These are phyloP conservation scores for Leccinellum luteum DNA, from an alignment of 768 basidiomycete species.

Conservation along the genomic window DNA sequence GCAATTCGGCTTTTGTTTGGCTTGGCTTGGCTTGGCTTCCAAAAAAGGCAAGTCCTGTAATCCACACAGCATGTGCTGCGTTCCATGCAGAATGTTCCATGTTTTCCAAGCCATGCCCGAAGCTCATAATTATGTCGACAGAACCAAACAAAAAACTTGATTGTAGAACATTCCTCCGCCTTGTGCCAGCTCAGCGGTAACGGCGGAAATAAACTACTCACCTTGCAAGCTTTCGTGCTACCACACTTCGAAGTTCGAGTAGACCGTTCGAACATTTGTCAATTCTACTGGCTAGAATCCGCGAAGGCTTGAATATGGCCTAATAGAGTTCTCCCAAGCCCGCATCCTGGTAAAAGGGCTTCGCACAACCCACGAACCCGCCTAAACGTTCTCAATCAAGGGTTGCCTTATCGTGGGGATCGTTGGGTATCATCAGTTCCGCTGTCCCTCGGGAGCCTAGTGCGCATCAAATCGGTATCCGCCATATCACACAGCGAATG, in stretches of 20 bases:
- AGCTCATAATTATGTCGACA: conserved; percentile 21
- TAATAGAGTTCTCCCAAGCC: not conserved
- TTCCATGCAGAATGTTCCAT: conserved; percentile 29
- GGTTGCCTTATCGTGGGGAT: conserved; percentile 14
- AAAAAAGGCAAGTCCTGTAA: conserved; percentile 15
- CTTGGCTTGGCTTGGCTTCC: not conserved
- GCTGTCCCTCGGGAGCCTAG: not conserved
- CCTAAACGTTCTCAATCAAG: conserved; percentile 2
- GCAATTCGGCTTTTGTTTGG: not conserved
- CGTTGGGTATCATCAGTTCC: not conserved
- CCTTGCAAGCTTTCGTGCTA: not conserved
- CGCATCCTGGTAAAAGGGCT: conserved; percentile 12
- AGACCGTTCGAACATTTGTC: conserved; percentile 2
- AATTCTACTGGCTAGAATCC: not conserved
- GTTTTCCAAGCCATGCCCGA: not conserved
- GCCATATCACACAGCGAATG: conserved; percentile 1
- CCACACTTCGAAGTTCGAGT: not conserved
- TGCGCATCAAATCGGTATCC: conserved; percentile 4
- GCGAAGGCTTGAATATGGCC: not conserved
- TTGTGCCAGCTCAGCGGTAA: not conserved
- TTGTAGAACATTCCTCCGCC: conserved; percentile 1
- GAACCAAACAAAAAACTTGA: conserved; percentile 18
- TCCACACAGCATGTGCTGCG: conserved; percentile 14
- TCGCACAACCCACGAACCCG: not conserved
- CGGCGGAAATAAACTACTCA: conserved; percentile 13